Percentiles rank a stretch among this genome's conserved stretches.
Evolutionary conservation across 352 stramenopile genomes (phyloP).

Genomic region (Globisporangium paroecandrum): DNA sequence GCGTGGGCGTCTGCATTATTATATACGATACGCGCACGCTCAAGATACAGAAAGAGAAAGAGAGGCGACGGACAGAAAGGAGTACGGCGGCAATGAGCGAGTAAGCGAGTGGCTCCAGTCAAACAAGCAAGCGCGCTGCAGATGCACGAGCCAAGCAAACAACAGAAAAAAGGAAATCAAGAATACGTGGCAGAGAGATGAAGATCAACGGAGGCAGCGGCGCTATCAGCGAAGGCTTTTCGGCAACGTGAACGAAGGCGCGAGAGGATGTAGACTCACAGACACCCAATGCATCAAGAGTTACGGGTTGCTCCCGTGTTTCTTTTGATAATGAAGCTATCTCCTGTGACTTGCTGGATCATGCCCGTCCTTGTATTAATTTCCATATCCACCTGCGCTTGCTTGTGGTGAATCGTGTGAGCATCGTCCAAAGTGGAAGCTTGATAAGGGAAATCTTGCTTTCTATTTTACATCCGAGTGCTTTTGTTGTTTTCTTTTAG

Average conservation of each 20-base stretch:
- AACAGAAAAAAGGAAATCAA: conserved; percentile 1
- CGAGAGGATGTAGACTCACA: neutral
- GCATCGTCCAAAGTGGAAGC: neutral
- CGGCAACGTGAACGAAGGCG: neutral
- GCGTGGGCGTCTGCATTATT: conserved; percentile 4
- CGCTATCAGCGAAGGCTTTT: neutral
- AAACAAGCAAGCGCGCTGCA: neutral
- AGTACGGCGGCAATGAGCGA: neutral
- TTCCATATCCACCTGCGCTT: neutral
- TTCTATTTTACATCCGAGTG: neutral
- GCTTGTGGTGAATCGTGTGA: too few relatives aligned
- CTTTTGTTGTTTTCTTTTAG: too few relatives aligned
- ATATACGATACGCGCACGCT: conserved; percentile 10
- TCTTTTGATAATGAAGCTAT: neutral
- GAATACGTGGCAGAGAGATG: neutral
- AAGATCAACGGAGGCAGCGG: neutral
- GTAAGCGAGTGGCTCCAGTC: neutral
- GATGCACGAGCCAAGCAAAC: neutral
- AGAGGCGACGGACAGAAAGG: neutral
- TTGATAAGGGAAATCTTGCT: neutral
- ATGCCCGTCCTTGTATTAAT: neutral
- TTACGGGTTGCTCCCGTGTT: neutral
- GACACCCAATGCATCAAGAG: neutral
- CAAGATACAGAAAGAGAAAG: neutral
- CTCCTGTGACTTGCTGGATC: neutral